A percentile compares a stretch with the other conserved stretches of the same genome.
phyloP scores from a whole-genome alignment of 345 rosid species.

The Moricandia moricandioides region DNA sequence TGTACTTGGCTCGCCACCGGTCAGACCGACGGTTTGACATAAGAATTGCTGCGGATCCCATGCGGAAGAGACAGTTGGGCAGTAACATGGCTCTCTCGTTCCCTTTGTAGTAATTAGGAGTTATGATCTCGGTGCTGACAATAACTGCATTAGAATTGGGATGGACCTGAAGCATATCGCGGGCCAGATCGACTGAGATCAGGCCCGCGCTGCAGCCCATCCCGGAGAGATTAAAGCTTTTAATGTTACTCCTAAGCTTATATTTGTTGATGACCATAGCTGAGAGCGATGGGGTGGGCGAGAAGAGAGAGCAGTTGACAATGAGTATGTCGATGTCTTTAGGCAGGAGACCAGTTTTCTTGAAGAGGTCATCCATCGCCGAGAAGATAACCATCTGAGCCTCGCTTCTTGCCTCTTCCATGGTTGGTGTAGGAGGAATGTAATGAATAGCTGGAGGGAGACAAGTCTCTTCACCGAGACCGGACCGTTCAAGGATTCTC shows the following conservation, averaged over 20 bases:
- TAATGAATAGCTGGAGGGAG: constrained; percentile 79
- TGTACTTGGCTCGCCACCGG: constrained; percentile 63
- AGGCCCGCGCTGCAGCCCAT: constrained; percentile 89
- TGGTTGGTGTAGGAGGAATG: constrained; percentile 66
- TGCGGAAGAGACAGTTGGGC: constrained; percentile 78
- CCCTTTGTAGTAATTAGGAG: constrained; percentile 67
- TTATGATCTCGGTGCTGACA: constrained; percentile 73
- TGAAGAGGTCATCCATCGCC: constrained; percentile 60
- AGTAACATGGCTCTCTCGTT: constrained; percentile 81
- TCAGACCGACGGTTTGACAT: constrained; percentile 61
- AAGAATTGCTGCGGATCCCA: constrained; percentile 73
- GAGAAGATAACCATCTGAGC: constrained; percentile 73
- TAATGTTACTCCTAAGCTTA: constrained; percentile 73
- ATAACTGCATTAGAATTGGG: constrained; percentile 68
- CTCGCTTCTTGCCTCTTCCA: constrained; percentile 63
- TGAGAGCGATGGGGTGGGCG: constrained; percentile 73
- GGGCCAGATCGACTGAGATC: constrained; percentile 66
- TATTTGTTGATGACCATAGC: constrained; percentile 82
- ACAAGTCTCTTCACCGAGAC: constrained; percentile 81
- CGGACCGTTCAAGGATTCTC: constrained; percentile 69
- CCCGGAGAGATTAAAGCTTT: constrained; percentile 77
- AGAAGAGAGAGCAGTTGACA: constrained; percentile 70
- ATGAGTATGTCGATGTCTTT: constrained; percentile 69
- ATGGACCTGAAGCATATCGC: constrained; percentile 67
- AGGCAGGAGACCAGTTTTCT: constrained; percentile 60